These are phyloP conservation scores for Silene uniflora DNA, from an alignment of 148 eudicot genomes.

Conservation along the genomic window DNA sequence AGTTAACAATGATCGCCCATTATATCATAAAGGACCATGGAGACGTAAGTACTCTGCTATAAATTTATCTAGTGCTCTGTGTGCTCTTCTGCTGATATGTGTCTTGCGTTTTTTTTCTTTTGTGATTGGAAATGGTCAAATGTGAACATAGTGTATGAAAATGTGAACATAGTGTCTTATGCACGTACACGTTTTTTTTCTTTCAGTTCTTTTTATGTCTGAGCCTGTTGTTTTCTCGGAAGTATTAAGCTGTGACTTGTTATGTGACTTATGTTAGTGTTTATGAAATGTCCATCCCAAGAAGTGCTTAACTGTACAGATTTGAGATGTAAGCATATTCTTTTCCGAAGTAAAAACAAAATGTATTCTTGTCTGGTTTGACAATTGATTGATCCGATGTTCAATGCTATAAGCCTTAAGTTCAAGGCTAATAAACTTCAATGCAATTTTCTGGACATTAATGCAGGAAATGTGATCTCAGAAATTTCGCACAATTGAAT, in stretches of 20 bases:
- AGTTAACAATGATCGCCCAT: too few species aligned
- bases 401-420: neutral
- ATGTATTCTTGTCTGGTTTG: neutral
- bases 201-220: neutral
- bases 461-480: neutral
- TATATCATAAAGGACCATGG: too few species aligned
- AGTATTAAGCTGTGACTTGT: neutral
- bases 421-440: neutral
- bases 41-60: conserved; percentile 44
- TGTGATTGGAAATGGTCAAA: neutral
- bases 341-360: neutral
- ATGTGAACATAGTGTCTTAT: neutral
- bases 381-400: neutral
- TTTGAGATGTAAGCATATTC: neutral
- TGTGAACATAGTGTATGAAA: neutral
- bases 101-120: neutral
- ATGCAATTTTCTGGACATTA: neutral
- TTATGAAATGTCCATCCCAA: neutral
- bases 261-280: neutral
- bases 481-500: neutral
- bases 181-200: neutral
- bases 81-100: neutral
- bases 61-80: neutral
- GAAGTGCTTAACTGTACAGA: neutral
- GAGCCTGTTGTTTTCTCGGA: neutral